Evolutionary conservation across 768 basidiomycete species (phyloP).

Genomic region (Vararia minispora): DNA sequence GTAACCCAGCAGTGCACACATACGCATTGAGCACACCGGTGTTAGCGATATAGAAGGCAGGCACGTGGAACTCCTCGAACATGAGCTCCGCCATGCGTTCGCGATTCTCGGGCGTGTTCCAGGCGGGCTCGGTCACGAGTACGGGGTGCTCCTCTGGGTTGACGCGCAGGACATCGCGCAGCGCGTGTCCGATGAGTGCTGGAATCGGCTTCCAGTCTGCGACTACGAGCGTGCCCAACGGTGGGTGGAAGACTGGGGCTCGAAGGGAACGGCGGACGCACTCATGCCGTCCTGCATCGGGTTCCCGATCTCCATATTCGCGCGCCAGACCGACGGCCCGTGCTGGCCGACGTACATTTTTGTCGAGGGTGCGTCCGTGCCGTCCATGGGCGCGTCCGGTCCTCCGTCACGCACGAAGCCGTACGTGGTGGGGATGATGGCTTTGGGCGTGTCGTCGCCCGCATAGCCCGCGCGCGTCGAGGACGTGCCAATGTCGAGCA

Average conservation of each 20-base stretch:
- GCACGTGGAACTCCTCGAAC: constrained; percentile 92
- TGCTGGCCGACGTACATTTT: constrained; percentile 79
- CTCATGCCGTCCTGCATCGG: constrained; percentile 80
- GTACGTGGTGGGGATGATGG: constrained; percentile 82
- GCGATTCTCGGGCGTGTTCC: constrained; percentile 89
- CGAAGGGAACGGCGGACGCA: constrained; percentile 27
- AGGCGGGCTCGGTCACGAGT: constrained; percentile 89
- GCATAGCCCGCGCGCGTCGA: constrained; percentile 93
- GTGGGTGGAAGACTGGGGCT: too few species aligned
- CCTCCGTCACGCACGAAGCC: constrained; percentile 50
- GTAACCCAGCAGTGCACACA: constrained; percentile 16
- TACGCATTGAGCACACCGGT: constrained; percentile 91
- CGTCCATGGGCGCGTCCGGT: constrained; percentile 27
- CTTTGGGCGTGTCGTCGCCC: constrained; percentile 92
- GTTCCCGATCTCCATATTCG: constrained; percentile 79
- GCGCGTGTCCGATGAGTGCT: constrained; percentile 61
- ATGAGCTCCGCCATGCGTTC: constrained; percentile 95
- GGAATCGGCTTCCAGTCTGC: constrained; percentile 67
- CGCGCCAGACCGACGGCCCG: constrained; percentile 84
- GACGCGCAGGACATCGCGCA: constrained; percentile 66
- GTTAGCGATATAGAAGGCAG: constrained; percentile 95
- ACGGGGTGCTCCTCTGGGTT: constrained; percentile 82
- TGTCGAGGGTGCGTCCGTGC: too few species aligned
- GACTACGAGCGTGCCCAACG: constrained; percentile 30
- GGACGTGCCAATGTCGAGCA: constrained; percentile 87